Evolutionary conservation across 1,284 basidiomycete species (phyloP).

Genomic region (Apiotrichum sp.): DNA sequence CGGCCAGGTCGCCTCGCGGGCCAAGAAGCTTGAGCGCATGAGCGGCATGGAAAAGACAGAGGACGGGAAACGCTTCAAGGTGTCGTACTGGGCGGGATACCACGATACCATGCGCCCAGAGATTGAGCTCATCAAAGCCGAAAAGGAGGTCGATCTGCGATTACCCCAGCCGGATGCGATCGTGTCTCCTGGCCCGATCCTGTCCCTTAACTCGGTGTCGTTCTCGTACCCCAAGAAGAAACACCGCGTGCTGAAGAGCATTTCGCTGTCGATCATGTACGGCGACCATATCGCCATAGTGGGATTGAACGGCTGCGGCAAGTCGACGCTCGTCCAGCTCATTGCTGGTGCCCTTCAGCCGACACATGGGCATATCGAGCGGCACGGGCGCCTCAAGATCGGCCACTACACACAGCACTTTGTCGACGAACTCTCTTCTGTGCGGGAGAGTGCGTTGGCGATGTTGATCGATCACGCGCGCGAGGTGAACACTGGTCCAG

Average conservation of each 20-base stretch:
- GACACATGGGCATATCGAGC: slow-evolving; percentile 54
- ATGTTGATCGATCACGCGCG: slow-evolving; percentile 3
- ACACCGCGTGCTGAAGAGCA: slow-evolving; percentile 51
- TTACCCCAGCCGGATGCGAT: slow-evolving; percentile 51
- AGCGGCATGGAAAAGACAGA: slow-evolving; percentile 54
- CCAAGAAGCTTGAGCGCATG: slow-evolving; percentile 60
- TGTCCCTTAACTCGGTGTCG: slow-evolving; percentile 53
- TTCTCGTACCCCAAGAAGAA: slow-evolving; percentile 48
- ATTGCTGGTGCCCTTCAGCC: slow-evolving; percentile 55
- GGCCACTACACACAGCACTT: slow-evolving; percentile 50
- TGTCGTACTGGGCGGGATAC: slow-evolving; percentile 55
- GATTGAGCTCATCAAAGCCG: slow-evolving; percentile 53
- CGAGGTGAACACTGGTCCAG: slow-evolving; percentile 1
- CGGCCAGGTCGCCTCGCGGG: slow-evolving; percentile 52
- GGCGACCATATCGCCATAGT: slow-evolving; percentile 57
- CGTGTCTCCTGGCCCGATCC: slow-evolving; percentile 53
- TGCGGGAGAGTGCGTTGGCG: slow-evolving; percentile 32
- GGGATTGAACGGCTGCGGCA: slow-evolving; percentile 55
- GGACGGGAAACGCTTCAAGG: slow-evolving; percentile 57
- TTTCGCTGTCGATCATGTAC: slow-evolving; percentile 56
- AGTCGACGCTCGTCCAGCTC: slow-evolving; percentile 59
- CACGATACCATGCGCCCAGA: slow-evolving; percentile 50
- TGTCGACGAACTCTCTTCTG: slow-evolving; percentile 48
- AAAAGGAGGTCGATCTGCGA: slow-evolving; percentile 51
- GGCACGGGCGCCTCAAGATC: slow-evolving; percentile 56